Evolutionary conservation across 2,329 filamentous ascomycete genomes (phyloP).

Genomic region (Sporothrix schenckii): DNA sequence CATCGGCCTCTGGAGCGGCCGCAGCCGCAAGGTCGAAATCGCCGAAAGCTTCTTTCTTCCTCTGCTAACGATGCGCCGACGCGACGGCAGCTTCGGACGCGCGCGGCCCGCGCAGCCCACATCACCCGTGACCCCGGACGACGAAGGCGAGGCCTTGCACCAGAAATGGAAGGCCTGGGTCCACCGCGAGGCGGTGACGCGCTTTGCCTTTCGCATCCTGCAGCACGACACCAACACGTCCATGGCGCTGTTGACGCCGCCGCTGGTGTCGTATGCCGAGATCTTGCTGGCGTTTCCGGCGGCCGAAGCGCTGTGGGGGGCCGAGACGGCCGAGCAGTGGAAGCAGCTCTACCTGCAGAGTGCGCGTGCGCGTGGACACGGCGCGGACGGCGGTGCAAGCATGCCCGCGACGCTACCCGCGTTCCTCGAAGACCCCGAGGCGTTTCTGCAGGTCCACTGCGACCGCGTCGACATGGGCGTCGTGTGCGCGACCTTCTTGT

Average conservation of each 20-base stretch:
- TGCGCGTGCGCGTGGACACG: background rate
- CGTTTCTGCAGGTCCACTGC: background rate
- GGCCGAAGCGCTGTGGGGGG: background rate
- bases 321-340: background rate
- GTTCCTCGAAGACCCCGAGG: background rate
- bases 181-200: constrained; percentile 7
- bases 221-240: constrained; percentile 17
- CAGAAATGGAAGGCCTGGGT: background rate
- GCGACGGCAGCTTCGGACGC: background rate
- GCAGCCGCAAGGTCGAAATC: background rate
- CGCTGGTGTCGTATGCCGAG: constrained; percentile 8
- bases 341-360: constrained; percentile 7
- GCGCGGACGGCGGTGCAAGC: background rate
- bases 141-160: background rate
- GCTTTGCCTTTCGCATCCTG: background rate
- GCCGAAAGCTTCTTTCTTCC: constrained; percentile 8
- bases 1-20: constrained; percentile 6
- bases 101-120: background rate
- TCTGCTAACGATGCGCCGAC: background rate
- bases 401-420: background rate
- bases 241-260: constrained; percentile 4
- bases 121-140: background rate
- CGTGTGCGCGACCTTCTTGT: background rate
- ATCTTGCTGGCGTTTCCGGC: background rate
- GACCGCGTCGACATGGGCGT: constrained; percentile 6